Conservation (phyloP, 1,284 basidiomycete genomes). For the Pholiota adiposa region DNA sequence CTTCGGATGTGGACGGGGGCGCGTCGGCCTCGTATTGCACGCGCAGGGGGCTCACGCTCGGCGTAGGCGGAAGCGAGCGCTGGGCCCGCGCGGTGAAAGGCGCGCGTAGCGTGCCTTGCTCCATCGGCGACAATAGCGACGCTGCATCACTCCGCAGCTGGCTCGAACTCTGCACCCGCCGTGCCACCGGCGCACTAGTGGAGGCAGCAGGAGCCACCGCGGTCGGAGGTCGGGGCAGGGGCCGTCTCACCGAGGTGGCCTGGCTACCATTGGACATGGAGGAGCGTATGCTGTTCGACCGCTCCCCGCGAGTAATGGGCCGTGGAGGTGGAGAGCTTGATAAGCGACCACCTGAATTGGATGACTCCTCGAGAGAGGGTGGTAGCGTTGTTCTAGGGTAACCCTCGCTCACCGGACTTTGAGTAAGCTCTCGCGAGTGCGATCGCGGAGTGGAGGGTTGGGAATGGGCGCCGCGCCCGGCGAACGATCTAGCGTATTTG, state of each 20-base stretch:
- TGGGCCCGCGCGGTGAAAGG: slow-evolving; percentile 17
- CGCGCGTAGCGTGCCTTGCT: slow-evolving; percentile 1
- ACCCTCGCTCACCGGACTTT: background rate
- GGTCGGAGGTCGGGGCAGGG: slow-evolving; percentile 7
- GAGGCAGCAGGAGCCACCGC: slow-evolving; percentile 2
- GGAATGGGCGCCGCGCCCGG: slow-evolving; percentile 22
- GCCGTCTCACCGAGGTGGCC: background rate
- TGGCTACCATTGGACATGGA: slow-evolving; percentile 7
- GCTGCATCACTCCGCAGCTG: slow-evolving; percentile 17
- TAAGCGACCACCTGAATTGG: background rate
- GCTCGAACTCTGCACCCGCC: slow-evolving; percentile 24
- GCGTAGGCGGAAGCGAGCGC: slow-evolving; percentile 28
- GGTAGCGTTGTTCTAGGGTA: background rate
- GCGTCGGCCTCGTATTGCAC: background rate
- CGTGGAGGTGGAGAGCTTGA: background rate
- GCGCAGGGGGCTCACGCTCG: slow-evolving; percentile 13
- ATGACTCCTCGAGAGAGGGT: background rate
- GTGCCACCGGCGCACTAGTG: slow-evolving; percentile 2
- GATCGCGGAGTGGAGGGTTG: slow-evolving; percentile 31
- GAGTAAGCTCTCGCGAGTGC: slow-evolving; percentile 21
- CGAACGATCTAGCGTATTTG: slow-evolving; percentile 30
- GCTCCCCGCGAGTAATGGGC: background rate
- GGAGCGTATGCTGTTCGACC: slow-evolving; percentile 18
- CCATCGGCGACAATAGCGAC: background rate
- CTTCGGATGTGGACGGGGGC: background rate